Base-by-base conservation (phyloP, 352 stramenopile genomes). In the Pilasporangium apinafurcum region DNA sequence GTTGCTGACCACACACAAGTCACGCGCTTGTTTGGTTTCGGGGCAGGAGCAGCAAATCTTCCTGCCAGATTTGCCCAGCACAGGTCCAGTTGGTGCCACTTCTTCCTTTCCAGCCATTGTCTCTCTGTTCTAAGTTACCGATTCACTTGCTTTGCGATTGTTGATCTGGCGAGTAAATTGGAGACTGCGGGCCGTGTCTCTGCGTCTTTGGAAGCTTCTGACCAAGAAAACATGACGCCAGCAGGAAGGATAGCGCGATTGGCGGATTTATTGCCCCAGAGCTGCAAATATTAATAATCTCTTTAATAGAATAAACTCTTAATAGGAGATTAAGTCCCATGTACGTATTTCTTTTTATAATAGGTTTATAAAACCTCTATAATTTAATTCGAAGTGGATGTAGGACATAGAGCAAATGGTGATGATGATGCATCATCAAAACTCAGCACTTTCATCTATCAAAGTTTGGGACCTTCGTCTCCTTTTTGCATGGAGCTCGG, bases 31-130 rank as follows among this genome's bases (percentile, higher is more conserved):
- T 68, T 98, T 98, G 24, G 94, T 98, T 21, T 98, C 95, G 16
- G 96, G 96, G 57, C 96, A 99, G 37, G 90, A 97, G 66, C 96
- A 99, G 70, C 96, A 99, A 53, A 99, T 99, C 68, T 98, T 98
- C 72, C 98, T 98, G 52, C 94, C 92, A 0, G 91, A 97, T 72
- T 98, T 98, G 53, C 84, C 84, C 21, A 95, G 38, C 44, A 88
- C 62, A 1, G 77, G 79, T 2, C 48, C 47, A 4, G 62, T 43
- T 10, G 44, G 34, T 36, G 62, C 46, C 22, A 56, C 41, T 34
- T 28, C 59, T 35, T 64, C 51, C 50, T 84, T 85, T 44, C 60
- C 66, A 18, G 60, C 57, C 76, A 88, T 88, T 2, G 26, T 33
- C 31, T 25, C n/a, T 21, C 13, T 17, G 4, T 13, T 27, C 12